These are phyloP conservation scores for Eutrema heterophyllum DNA, from an alignment of 345 rosid genomes.

Conservation along the genomic window DNA sequence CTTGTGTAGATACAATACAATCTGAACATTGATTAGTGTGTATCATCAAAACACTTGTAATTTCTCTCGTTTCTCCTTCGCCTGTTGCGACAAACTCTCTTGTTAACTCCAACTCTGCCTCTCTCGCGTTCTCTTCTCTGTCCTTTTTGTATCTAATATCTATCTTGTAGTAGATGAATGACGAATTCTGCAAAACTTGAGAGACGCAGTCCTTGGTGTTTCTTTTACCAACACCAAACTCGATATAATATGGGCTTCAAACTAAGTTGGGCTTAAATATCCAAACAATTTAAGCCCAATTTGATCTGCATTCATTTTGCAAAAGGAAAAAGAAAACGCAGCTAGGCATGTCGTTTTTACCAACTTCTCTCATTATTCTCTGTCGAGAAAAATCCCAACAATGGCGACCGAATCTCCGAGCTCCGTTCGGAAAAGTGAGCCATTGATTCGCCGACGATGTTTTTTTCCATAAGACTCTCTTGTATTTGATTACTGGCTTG, in stretches of 20 bases:
- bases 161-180: no score
- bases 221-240: not conserved
- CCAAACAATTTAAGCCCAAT: not conserved
- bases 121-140: no score
- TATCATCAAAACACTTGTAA: no score
- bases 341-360: not conserved
- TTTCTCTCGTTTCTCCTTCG: no score
- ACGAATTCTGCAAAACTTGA: no score
- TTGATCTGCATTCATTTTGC: not conserved
- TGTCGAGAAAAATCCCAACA: not conserved
- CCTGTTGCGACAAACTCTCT: no score
- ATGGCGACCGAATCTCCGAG: slow-evolving; percentile 34
- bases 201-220: no score
- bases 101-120: no score
- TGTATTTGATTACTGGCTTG: not conserved
- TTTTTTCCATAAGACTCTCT: not conserved
- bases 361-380: not conserved
- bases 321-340: not conserved
- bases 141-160: no score
- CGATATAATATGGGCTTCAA: slow-evolving; percentile 8
- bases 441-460: not conserved
- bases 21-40: no score
- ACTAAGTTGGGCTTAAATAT: not conserved
- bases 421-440: slow-evolving; percentile 20
- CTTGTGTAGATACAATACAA: no score